These are phyloP conservation scores for Lactifluus pinguis DNA, from an alignment of 768 basidiomycete genomes.

Conservation along the genomic window DNA sequence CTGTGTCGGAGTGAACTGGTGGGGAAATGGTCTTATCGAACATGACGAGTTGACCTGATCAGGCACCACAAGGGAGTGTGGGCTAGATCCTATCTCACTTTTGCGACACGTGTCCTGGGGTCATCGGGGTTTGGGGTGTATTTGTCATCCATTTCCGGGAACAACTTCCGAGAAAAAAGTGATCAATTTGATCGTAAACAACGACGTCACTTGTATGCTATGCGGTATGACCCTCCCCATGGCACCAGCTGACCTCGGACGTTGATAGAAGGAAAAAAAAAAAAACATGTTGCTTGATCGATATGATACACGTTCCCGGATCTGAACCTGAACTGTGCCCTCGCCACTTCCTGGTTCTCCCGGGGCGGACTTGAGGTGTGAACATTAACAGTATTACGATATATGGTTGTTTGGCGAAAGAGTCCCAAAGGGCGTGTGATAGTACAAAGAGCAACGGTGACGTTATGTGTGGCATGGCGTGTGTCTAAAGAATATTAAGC, in stretches of 20 bases:
- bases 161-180: neutral
- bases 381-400: constrained; percentile 12
- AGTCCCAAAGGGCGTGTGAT: neutral
- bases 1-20: constrained; percentile 29
- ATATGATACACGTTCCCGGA: constrained; percentile 8
- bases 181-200: constrained; percentile 11
- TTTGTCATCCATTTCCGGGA: neutral
- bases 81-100: neutral
- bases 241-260: neutral
- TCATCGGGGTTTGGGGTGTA: neutral
- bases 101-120: neutral
- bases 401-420: neutral
- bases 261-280: neutral
- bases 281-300: constrained; percentile 5
- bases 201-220: constrained; percentile 6
- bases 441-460: constrained; percentile 18
- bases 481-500: neutral
- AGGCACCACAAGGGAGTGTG: neutral
- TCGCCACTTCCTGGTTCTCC: neutral
- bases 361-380: neutral
- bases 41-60: neutral
- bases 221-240: neutral
- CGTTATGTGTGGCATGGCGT: neutral
- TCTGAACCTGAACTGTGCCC: neutral
- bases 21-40: neutral